Evolutionary conservation across 768 basidiomycete genomes (phyloP), one percentile per base, ranked within the genome.

Genomic region (Neoboletus subvelutipes): DNA sequence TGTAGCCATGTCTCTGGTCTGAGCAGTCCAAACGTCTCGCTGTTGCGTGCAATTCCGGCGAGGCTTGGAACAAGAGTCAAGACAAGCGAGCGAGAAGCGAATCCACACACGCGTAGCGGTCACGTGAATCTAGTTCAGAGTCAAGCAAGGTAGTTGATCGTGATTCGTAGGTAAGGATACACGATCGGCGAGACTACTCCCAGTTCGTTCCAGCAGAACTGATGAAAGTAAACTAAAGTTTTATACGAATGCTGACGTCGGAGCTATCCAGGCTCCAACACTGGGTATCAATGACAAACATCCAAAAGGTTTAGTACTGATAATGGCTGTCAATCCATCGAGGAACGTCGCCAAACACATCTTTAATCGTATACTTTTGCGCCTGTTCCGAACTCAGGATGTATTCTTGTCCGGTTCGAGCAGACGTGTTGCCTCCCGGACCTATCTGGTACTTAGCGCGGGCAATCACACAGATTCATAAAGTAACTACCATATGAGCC

Each of bases 241-340:
- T 24, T 17, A 4, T 5, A 26, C 7, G 29, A 4, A 33, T 47
- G 12, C 31, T 31, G 26, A 5, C 5, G 22, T 34, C n/a, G n/a
- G 20, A 15, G 34, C 48, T 36, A 20, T 49, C 15, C 33, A 18
- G 33, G 33, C 24, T 13, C 11, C 34, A n/a, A 50, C 18, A n/a
- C 18, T 4, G 15, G 17, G 9, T 24, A n/a, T n/a, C 17, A 41
- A 8, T 20, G 7, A 55, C 6, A 17, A 24, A 7, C 4, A 56
- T 18, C 18, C 15, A 36, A 12, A 26, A 41, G n/a, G 8, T 33
- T 57, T 39, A 52, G n/a, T 20, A 69, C 20, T 66, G 40, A 59
- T 86, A 85, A 0, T 50, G 64, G 59, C 68, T 78, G 61, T 87
- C 85, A 48, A 86, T 81, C 85, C 85, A 87, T 17, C 57, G 43